Percentiles rank a stretch among this genome's conserved stretches.
These are phyloP conservation scores for Starmera amethionina DNA, from an alignment of 805 yeast genomes.

Conservation along the genomic window DNA sequence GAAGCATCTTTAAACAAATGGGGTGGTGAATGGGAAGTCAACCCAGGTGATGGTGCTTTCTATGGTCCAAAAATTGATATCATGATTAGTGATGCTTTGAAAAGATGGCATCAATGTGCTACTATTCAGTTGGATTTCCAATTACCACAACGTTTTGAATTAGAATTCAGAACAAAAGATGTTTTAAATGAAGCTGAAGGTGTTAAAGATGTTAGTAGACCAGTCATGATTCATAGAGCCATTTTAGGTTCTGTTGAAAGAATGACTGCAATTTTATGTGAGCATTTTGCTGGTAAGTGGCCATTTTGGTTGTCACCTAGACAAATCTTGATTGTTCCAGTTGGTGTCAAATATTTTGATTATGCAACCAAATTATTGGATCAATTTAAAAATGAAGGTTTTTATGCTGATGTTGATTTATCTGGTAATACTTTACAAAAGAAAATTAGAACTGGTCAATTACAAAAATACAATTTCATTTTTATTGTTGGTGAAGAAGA, in stretches of 20 bases:
- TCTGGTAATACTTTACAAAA: constrained; percentile 95
- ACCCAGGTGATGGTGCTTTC: constrained; percentile 97
- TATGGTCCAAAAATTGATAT: constrained; percentile 95
- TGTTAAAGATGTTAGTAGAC: constrained; percentile 58
- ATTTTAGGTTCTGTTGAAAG: constrained; percentile 97
- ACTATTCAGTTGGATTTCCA: constrained; percentile 98
- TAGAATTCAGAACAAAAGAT: constrained; percentile 73
- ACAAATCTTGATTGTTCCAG: constrained; percentile 93
- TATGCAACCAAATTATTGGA: constrained; percentile 81
- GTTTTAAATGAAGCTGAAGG: constrained; percentile 31
- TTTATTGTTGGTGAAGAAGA: constrained; percentile 97
- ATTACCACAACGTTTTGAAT: constrained; percentile 86
- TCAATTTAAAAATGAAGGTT: constrained; percentile 57
- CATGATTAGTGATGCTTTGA: constrained; percentile 87
- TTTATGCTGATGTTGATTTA: constrained; percentile 88
- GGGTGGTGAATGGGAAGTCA: constrained; percentile 89
- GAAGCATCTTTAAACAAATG: constrained; percentile 74
- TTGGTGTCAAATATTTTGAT: constrained; percentile 85
- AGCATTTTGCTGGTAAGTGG: constrained; percentile 99
- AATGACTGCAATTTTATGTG: constrained; percentile 97
- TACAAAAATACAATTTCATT: constrained; percentile 89
- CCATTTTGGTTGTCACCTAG: constrained; percentile 99
- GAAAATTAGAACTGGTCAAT: constrained; percentile 96
- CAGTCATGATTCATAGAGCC: constrained; percentile 99
- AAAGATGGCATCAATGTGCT: constrained; percentile 98